A percentile compares a stretch with the other conserved stretches of the same genome.
Conservation (phyloP, 163 green algal genomes). For the Scenedesmus sp. region DNA sequence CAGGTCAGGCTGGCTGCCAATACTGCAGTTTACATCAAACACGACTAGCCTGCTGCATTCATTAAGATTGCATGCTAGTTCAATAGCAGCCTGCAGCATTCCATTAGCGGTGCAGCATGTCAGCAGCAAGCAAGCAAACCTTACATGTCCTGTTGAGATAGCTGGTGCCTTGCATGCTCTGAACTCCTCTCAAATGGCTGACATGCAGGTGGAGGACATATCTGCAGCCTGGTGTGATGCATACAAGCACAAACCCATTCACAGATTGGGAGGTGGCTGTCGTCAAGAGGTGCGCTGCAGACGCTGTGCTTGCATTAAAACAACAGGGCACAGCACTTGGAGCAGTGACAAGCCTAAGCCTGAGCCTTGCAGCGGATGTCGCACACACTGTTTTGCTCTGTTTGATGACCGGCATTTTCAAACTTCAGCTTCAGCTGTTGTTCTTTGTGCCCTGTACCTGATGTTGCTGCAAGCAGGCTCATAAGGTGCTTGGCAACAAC, state of each 20-base stretch:
- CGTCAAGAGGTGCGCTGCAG: slow-evolving; percentile 21
- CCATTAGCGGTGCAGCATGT: too few relatives aligned
- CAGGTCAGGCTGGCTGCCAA: not conserved
- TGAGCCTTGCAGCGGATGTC: too few relatives aligned
- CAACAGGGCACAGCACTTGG: too few relatives aligned
- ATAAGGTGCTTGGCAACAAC: slow-evolving; percentile 46
- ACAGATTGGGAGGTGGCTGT: slow-evolving; percentile 52
- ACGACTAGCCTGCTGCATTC: too few relatives aligned
- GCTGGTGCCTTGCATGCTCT: not conserved
- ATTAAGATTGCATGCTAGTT: too few relatives aligned
- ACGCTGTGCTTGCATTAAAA: not conserved
- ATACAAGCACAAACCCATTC: slow-evolving; percentile 44
- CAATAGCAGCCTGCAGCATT: too few relatives aligned
- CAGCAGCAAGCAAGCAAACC: not conserved
- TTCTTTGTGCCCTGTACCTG: not conserved
- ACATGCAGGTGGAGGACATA: slow-evolving; percentile 46
- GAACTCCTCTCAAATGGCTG: not conserved
- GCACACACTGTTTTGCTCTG: too few relatives aligned
- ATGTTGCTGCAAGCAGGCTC: slow-evolving; percentile 6
- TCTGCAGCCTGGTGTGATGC: slow-evolving; percentile 52
- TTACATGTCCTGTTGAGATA: too few relatives aligned
- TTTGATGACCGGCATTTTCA: too few relatives aligned
- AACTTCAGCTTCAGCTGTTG: too few relatives aligned
- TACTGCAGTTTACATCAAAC: not conserved
- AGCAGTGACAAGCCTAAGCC: too few relatives aligned